These are phyloP conservation scores for Barnettozyma sucrosica DNA, from an alignment of 805 yeast species.

Conservation along the genomic window DNA sequence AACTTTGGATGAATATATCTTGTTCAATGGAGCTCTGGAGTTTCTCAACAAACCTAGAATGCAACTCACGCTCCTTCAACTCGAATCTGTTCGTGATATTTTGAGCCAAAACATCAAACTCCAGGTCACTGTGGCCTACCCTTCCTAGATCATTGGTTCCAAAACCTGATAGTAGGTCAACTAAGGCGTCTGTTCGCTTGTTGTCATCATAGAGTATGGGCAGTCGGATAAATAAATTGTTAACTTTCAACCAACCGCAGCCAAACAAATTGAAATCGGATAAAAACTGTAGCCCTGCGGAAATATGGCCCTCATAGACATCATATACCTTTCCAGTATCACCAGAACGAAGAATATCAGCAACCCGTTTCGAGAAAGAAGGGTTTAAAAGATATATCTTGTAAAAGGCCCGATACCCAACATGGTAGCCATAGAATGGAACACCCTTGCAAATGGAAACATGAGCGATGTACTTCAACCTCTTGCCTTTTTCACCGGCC, in stretches of 20 bases:
- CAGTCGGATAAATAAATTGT: slow-evolving; percentile 44
- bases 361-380: slow-evolving; percentile 45
- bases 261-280: slow-evolving; percentile 82
- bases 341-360: slow-evolving; percentile 44
- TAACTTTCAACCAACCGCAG: slow-evolving; percentile 65
- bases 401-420: slow-evolving; percentile 57
- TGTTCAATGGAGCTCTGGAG: slow-evolving; percentile 10
- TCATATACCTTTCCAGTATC: slow-evolving; percentile 36
- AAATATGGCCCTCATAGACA: slow-evolving; percentile 77
- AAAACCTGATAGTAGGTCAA: slow-evolving; percentile 28
- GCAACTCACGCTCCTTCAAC: slow-evolving; percentile 41
- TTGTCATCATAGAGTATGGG: slow-evolving; percentile 42
- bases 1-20: slow-evolving; percentile 34
- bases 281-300: slow-evolving; percentile 69
- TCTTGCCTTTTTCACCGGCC: slow-evolving; percentile 4
- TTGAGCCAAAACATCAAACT: slow-evolving; percentile 63
- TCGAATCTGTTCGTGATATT: slow-evolving; percentile 51
- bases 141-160: slow-evolving; percentile 33
- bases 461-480: slow-evolving; percentile 46
- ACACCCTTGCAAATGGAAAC: slow-evolving; percentile 63
- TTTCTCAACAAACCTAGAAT: slow-evolving; percentile 42
- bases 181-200: slow-evolving; percentile 28
- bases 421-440: slow-evolving; percentile 80
- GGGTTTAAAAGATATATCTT: slow-evolving; percentile 70
- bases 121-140: slow-evolving; percentile 59